Base-by-base conservation (phyloP, 129 eudicot species). In the Flaveria sonorensis region DNA sequence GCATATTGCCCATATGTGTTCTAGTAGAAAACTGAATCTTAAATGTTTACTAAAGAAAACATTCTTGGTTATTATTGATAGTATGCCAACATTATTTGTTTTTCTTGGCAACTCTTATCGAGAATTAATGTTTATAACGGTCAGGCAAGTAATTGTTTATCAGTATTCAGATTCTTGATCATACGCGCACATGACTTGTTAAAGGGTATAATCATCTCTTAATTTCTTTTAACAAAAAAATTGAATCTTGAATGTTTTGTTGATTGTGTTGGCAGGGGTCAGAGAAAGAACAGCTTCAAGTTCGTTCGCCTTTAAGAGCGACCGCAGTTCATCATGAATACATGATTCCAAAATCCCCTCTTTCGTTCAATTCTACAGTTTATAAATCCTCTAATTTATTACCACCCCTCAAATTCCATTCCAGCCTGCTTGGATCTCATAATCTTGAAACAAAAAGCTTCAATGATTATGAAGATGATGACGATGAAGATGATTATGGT, bases 391-490 rank as follows among this genome's bases (percentile, higher is more conserved):
- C 92, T 40, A 80, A 85, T 83, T 52, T 80, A 53, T 79, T 92
- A 74, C 98, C 98, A 42, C 96, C 98, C 9, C 78, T 92, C 48
- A 88, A 92, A 53, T 92, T 92, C 75, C 95, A 92, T 77, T 85
- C 94, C 18, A 82, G 94, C 66, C 77, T 92, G 23, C 80, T 92
- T 60, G 85, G 88, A 39, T 70, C 91, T 65, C 86, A 82, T 63
- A 87, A 77, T 36, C 77, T 85, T 0, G 87, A 77, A 10, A 42
- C 83, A 60, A 82, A 80, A 65, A 81, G 59, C 43, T 80, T 73
- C 26, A 86, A 73, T 14, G 86, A 86, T 32, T 65, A 80, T 18
- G 91, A 88, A 13, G 88, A 87, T 0, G 88, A 87, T 0, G 85
- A 83, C 0, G 68, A 82, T 7, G 75, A 76, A 12, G 81, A 84